Evolutionary conservation across 2,329 filamentous ascomycete species (phyloP).

Genomic region (Alternaria gaisen): DNA sequence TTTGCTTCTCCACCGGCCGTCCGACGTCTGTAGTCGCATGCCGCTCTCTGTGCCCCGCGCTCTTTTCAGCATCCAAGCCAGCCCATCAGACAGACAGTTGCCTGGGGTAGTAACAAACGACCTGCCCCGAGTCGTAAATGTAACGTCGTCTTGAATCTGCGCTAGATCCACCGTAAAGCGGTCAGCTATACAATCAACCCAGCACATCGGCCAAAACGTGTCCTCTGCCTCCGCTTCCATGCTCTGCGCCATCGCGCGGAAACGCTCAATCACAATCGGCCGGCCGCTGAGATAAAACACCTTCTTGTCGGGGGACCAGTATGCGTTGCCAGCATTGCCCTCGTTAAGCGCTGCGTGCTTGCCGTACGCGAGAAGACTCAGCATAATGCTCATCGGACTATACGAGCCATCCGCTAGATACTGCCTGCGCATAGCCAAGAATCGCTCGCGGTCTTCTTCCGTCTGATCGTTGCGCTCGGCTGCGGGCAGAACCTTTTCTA

Average conservation of each 20-base stretch:
- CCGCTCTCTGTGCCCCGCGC: neutral
- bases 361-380: constrained; percentile 32
- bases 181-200: constrained; percentile 12
- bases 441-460: constrained; percentile 22
- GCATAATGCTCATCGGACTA: constrained; percentile 30
- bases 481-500: constrained; percentile 25
- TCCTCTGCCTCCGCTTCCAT: constrained; percentile 20
- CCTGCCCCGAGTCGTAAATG: neutral
- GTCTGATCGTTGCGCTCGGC: constrained; percentile 11
- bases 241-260: constrained; percentile 8
- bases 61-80: neutral
- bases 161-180: neutral
- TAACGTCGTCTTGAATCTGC: neutral
- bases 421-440: constrained; percentile 17
- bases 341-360: constrained; percentile 26
- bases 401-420: constrained; percentile 30
- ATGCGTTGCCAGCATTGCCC: constrained; percentile 22
- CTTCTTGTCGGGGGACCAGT: constrained; percentile 25
- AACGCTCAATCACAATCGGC: constrained; percentile 24
- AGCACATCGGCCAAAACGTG: constrained; percentile 27
- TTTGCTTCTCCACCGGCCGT: neutral
- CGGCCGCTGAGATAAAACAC: constrained; percentile 20
- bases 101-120: neutral
- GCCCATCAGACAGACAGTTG: neutral
- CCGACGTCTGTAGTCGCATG: neutral